Percentiles rank a stretch among this genome's conserved stretches.
phyloP scores from a whole-genome alignment of 1,139 yeast genomes.

The Hanseniaspora sp. region DNA sequence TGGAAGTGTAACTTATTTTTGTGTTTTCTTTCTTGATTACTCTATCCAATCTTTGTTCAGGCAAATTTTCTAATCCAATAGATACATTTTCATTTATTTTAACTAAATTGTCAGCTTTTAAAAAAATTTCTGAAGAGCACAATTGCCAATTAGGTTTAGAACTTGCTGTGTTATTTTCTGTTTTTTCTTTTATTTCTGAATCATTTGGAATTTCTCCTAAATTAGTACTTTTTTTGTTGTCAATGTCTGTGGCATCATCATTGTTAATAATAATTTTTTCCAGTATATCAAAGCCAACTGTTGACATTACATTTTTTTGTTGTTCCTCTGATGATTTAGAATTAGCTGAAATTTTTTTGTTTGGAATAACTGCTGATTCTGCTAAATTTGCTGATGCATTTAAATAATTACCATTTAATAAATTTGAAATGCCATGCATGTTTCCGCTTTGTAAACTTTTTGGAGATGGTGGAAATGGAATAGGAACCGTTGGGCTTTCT shows the following conservation, averaged over 20 bases:
- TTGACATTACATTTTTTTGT: too few relatives aligned
- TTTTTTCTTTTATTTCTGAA: too few relatives aligned
- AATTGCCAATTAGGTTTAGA: not conserved
- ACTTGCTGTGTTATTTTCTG: not conserved
- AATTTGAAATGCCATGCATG: not conserved
- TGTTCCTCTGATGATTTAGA: too few relatives aligned
- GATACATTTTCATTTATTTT: not conserved
- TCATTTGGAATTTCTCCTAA: not conserved
- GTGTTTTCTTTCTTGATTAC: constrained; percentile 29
- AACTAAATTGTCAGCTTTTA: not conserved
- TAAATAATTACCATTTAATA: not conserved
- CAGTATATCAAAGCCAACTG: too few relatives aligned
- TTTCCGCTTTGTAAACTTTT: constrained; percentile 1
- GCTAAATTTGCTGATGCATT: not conserved
- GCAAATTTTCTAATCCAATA: constrained; percentile 25
- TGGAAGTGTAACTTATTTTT: constrained; percentile 33
- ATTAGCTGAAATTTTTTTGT: too few relatives aligned
- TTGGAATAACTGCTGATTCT: not conserved
- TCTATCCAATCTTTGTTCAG: constrained; percentile 25
- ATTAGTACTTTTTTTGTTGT: not conserved
- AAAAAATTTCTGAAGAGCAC: not conserved
- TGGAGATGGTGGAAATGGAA: constrained; percentile 3
- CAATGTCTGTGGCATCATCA: not conserved
- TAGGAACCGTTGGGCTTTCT: not conserved
- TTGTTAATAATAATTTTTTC: not conserved